Base-by-base conservation (phyloP, 177 flowering plant genomes). In the Vitis hybrid region DNA sequence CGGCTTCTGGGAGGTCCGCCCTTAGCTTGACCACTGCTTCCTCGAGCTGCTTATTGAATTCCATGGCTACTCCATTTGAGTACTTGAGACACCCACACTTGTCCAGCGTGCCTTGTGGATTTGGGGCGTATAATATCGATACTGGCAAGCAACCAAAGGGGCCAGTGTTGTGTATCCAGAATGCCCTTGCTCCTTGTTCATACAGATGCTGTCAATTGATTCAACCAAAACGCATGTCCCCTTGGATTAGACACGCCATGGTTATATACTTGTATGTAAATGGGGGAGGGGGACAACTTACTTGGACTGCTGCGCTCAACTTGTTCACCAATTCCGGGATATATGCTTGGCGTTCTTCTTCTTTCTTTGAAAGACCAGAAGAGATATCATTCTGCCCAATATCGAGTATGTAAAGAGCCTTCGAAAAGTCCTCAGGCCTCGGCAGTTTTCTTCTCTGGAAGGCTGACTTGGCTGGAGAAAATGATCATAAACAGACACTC, bases 321-420 rank as follows among this genome's bases (percentile, higher is more conserved):
- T 84, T 88, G 72, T 78, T 71, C 17, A 86, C 68, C 4, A 90
- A 85, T 64, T 84, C 84, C 0, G 91, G 92, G 32, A 91, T 71
- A 1, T 84, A 63, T 4, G 78, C 84, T 24, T 56, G 73, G 3
- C 85, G 74, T 71, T 86, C 84, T 3, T 76, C 79, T 8, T 48
- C 32, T 21, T 67, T 76, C 69, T 49, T 81, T 55, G 17, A 91
- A 80, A 35, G 41, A 11, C 86, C 91, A 18, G 58, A 76, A 2
- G 86, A 61, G 1, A 88, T 81, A 75, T 91, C 97, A 70, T 89
- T 88, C 50, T 91, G 93, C 10, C 96, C 96, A 6, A 91, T 85
- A 54, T 91, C 96, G 55, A 89, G 73, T 4, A 86, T 81, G 77
- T 91, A 91, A 11, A 89, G 79, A 3, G 91, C 93, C 72, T 35